Conservation (phyloP, 345 rosid genomes). For the Brassica rapa region DNA sequence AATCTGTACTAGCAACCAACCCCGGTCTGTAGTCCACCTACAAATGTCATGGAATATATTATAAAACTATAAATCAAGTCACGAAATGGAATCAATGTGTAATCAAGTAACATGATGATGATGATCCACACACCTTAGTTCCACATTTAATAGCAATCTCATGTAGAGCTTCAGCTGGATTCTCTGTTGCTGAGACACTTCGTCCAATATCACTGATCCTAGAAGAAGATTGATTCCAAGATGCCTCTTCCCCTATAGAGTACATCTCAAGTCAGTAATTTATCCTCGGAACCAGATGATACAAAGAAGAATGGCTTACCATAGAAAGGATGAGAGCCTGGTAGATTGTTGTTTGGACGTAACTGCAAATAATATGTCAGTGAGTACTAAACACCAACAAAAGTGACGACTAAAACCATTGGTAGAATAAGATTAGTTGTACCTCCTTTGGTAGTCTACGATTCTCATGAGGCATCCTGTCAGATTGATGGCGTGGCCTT, state of each 20-base stretch:
- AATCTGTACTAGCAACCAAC: slow-evolving; percentile 64
- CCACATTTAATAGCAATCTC: slow-evolving; percentile 88
- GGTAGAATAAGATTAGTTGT: slow-evolving; percentile 21
- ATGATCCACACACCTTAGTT: slow-evolving; percentile 59
- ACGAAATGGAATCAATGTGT: background rate
- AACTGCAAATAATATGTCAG: slow-evolving; percentile 46
- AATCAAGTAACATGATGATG: background rate
- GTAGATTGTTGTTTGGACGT: slow-evolving; percentile 52
- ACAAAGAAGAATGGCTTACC: slow-evolving; percentile 51
- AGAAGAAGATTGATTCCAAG: slow-evolving; percentile 58
- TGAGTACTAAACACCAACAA: background rate
- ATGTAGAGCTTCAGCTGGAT: slow-evolving; percentile 60
- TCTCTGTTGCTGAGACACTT: slow-evolving; percentile 56
- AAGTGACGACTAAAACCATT: slow-evolving; percentile 1
- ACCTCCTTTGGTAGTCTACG: slow-evolving; percentile 86
- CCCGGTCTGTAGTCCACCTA: slow-evolving; percentile 79
- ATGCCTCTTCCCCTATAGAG: slow-evolving; percentile 60
- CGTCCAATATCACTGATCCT: slow-evolving; percentile 66
- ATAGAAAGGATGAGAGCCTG: slow-evolving; percentile 61
- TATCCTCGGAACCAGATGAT: slow-evolving; percentile 14
- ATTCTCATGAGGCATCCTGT: slow-evolving; percentile 72
- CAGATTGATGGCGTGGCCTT: slow-evolving; percentile 62
- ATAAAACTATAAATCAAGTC: background rate
- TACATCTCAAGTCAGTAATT: slow-evolving; percentile 25
- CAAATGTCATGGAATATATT: slow-evolving; percentile 32